These are phyloP conservation scores for Singerocomus inundabilis DNA, from an alignment of 1,284 basidiomycete genomes.

Conservation along the genomic window DNA sequence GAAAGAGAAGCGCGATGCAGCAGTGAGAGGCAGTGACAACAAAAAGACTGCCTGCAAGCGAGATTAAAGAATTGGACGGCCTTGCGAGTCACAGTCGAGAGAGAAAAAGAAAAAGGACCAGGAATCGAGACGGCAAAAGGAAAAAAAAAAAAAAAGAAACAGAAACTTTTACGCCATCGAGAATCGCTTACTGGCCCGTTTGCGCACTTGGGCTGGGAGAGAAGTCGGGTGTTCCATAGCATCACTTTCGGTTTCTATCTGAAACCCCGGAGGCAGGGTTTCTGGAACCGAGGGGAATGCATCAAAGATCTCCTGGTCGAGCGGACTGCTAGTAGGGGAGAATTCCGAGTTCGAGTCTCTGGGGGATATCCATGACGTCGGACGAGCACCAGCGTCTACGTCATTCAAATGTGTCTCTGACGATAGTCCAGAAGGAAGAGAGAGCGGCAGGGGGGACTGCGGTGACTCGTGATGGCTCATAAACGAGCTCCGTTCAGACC, in stretches of 20 bases:
- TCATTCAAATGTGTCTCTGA: constrained; percentile 9
- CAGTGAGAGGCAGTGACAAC: constrained; percentile 3
- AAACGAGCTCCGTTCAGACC: constrained; percentile 27
- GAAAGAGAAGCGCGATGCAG: background rate
- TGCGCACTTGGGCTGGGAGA: constrained; percentile 29
- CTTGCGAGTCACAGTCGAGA: background rate
- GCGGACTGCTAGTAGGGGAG: constrained; percentile 38
- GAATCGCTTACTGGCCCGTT: constrained; percentile 23
- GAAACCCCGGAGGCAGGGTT: constrained; percentile 34
- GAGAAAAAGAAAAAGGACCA: background rate
- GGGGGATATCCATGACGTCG: constrained; percentile 44
- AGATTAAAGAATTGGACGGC: constrained; percentile 10
- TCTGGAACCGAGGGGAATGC: constrained; percentile 57
- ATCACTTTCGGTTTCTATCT: constrained; percentile 14
- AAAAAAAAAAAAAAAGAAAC: background rate
- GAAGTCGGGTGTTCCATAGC: constrained; percentile 23
- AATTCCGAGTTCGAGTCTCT: constrained; percentile 36
- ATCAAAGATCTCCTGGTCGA: constrained; percentile 51
- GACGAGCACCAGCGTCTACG: constrained; percentile 28
- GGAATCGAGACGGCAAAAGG: no score
- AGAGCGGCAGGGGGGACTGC: constrained; percentile 23
- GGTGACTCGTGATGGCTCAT: constrained; percentile 28
- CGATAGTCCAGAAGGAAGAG: constrained; percentile 22
- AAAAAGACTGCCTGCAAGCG: constrained; percentile 1
- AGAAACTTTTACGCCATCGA: constrained; percentile 23